These are phyloP conservation scores for Gaeumannomyces tritici DNA, from an alignment of 2,329 filamentous ascomycete genomes.

Conservation along the genomic window DNA sequence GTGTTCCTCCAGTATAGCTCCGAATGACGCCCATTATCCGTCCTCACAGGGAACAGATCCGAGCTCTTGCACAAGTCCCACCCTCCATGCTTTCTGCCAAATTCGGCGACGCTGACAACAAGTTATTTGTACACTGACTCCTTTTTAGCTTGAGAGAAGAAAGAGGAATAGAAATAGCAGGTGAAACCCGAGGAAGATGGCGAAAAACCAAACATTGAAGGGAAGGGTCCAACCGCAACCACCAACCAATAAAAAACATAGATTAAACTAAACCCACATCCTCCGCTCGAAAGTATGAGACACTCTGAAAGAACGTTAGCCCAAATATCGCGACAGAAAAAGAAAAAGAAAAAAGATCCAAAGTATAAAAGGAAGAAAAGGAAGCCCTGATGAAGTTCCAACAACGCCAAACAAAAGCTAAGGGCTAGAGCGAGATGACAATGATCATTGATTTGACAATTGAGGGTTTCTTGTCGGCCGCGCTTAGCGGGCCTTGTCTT, in stretches of 20 bases:
- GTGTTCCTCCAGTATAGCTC: not conserved
- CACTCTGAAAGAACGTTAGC: not conserved
- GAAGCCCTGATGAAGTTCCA: not conserved
- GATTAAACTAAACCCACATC: not conserved
- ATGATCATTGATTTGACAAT: not conserved
- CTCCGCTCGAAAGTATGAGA: not conserved
- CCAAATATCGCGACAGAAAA: not conserved
- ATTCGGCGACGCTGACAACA: not conserved
- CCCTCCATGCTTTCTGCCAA: not conserved
- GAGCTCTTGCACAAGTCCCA: not conserved
- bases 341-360: not conserved
- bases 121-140: not conserved
- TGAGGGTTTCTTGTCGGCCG: too few relatives aligned
- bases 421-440: not conserved
- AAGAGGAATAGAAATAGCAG: not conserved
- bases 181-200: not conserved
- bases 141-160: not conserved
- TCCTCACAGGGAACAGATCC: too few relatives aligned
- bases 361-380: not conserved
- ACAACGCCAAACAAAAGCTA: not conserved
- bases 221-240: not conserved
- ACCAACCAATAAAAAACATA: not conserved
- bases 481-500: conserved; percentile 7
- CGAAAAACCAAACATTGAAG: not conserved
- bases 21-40: not conserved